Evolutionary conservation across 208 protist genomes (phyloP), one percentile per base, ranked within the genome.

Genomic region (Trypanosoma avium): DNA sequence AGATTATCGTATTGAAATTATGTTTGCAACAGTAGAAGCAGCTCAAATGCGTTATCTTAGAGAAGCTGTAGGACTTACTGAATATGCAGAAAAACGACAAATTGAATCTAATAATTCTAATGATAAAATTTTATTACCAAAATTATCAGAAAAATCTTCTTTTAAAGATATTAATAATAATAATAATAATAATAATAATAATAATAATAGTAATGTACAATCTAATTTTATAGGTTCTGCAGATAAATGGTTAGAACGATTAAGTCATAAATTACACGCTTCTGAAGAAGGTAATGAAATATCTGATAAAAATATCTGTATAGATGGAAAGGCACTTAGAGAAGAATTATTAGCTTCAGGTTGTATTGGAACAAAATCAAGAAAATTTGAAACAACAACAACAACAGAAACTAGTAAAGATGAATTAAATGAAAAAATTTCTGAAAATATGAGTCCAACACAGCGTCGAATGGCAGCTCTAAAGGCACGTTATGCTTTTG

Each of bases 1-100:
- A 65, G 91, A 96, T 71, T 96, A 96, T 77, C 86, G 88, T 24
- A 88, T 96, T 47, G 91, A 96, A 69, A 79, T 96, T 29, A 68
- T 94, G 42, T 96, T 96, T 49, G 91, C 91, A 3, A 88, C 80
- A 0, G 91, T 96, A 27, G 88, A 96, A 65, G 77, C 70, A 35
- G 70, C 75, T 53, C 84, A 93, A 40, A 78, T 63, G 52, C 73
- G 50, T 33, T 79, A 80, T 40, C 75, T 96, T 30, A 49, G 70
- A 19, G 76, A 93, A 55, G 73, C 87, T 6, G 75, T 93, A 10
- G 73, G 87, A 55, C 59, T 96, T 15, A 92, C 87, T 24, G 90
- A 93, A 46, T 96, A 93, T 61, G 84, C 84, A 0, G 56, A 57
- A 53, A 35, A 54, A 33, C 40, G 21, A 55, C 35, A 38, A 46